Evolutionary conservation across 257 asterid species (phyloP).

Genomic region (Cordia subcordata): DNA sequence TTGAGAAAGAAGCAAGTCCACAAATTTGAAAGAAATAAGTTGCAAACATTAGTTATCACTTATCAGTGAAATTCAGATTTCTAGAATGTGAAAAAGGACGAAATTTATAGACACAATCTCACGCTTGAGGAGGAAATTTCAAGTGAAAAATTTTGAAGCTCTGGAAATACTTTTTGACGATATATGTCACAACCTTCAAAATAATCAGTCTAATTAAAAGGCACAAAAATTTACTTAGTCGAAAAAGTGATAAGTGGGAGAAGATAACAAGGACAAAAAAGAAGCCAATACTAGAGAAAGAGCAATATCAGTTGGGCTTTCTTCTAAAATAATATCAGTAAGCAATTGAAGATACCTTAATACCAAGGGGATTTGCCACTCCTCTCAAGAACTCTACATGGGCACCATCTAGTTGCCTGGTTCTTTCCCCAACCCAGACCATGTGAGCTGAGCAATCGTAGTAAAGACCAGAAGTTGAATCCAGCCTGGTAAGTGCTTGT

Average conservation of each 20-base stretch:
- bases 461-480: constrained; percentile 71
- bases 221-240: too few relatives aligned
- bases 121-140: too few relatives aligned
- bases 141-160: too few relatives aligned
- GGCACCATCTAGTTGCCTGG: constrained; percentile 77
- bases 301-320: background rate
- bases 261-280: background rate
- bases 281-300: background rate
- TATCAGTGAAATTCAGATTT: too few relatives aligned
- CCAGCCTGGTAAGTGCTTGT: constrained; percentile 71
- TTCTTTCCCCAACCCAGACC: constrained; percentile 88
- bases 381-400: constrained; percentile 82
- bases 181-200: too few relatives aligned
- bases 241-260: background rate
- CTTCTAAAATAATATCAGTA: background rate
- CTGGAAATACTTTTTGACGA: too few relatives aligned
- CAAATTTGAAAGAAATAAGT: too few relatives aligned
- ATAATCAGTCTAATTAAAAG: too few relatives aligned
- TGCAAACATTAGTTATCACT: too few relatives aligned
- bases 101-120: too few relatives aligned
- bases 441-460: constrained; percentile 92
- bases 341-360: constrained; percentile 48
- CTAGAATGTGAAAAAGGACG: too few relatives aligned
- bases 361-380: constrained; percentile 74
- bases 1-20: too few relatives aligned